Evolutionary conservation across 805 yeast species (phyloP), one percentile per base, ranked within the genome.

Genomic region (Kazachstania psychrophila): DNA sequence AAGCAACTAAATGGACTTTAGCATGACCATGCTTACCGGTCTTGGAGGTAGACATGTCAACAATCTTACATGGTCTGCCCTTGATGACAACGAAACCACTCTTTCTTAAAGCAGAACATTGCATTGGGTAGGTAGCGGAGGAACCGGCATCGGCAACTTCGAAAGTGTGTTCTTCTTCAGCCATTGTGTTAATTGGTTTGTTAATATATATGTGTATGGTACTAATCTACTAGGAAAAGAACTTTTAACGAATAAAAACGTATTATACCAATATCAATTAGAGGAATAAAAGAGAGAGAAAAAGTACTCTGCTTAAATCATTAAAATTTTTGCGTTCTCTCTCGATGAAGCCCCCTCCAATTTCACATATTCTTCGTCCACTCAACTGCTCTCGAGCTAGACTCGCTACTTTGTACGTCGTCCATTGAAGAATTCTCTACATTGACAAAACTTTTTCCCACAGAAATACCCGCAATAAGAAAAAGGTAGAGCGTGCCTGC

Each of bases 1-100:
- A 79, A 66, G 97, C 97, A 55, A 92, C 97, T 73, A 92, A 79
- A 73, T 92, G 97, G 70, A 92, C 98, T 80, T 92, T 92, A 69
- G 98, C 98, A 92, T 92, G 98, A 76, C 98, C 98, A 83, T 92
- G 98, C 96, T 92, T 92, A 75, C 98, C 98, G 60, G 98, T 92
- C 83, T 92, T 92, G 64, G 98, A 92, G 65, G 98, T 92, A 48
- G 98, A 92, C 98, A 92, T 92, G 70, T 92, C 98, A 61, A 92
- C 94, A 70, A 92, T 92, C 81, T 92, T 92, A 79, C 97, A 92
- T 68, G 98, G 98, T 79, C 98, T 94, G 64, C 85, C 76, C 78
- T 92, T 92, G 75, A 89, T 92, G 59, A 80, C 94, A 66, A 92
- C 98, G 80, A 85, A 94, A 65, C 98, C 98, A 77, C 78, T 83